phyloP scores from a whole-genome alignment of 2,329 filamentous ascomycete species.

The Truncatella angustata region DNA sequence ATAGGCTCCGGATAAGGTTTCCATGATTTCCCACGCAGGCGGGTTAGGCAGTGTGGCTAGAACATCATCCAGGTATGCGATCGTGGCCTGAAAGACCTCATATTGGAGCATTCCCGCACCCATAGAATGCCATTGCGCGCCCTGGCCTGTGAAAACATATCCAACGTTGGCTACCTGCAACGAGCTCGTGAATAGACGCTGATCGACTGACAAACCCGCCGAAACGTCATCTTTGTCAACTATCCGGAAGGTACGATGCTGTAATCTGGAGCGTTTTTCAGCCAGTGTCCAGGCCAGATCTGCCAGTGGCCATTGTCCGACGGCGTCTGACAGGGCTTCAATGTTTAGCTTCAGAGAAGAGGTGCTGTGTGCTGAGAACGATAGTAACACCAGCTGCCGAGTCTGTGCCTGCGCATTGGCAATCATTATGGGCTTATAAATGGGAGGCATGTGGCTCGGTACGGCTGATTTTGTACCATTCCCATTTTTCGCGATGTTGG shows the following conservation, averaged over 20 bases:
- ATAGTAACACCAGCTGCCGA: neutral
- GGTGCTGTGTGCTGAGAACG: slow-evolving; percentile 22
- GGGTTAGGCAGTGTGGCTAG: neutral
- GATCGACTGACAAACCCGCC: too few relatives aligned
- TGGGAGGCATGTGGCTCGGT: neutral
- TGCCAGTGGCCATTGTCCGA: slow-evolving; percentile 20
- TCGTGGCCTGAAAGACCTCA: slow-evolving; percentile 18
- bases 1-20: slow-evolving; percentile 3
- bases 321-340: slow-evolving; percentile 18
- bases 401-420: neutral
- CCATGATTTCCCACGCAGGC: slow-evolving; percentile 11
- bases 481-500: too few relatives aligned
- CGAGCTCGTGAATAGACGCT: neutral
- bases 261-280: slow-evolving; percentile 18
- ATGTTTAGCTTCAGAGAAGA: slow-evolving; percentile 20
- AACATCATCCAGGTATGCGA: slow-evolving; percentile 15
- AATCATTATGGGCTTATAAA: neutral
- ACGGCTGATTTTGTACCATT: neutral
- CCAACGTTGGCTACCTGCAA: slow-evolving; percentile 8
- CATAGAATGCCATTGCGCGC: slow-evolving; percentile 24
- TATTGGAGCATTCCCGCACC: slow-evolving; percentile 24
- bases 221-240: slow-evolving; percentile 12
- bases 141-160: slow-evolving; percentile 23
- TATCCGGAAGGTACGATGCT: slow-evolving; percentile 20
- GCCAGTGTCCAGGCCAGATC: slow-evolving; percentile 29